Percentiles rank a stretch among this genome's conserved stretches.
These are phyloP conservation scores for Erodium moschatum DNA, from an alignment of 441 rosid species.

Conservation along the genomic window DNA sequence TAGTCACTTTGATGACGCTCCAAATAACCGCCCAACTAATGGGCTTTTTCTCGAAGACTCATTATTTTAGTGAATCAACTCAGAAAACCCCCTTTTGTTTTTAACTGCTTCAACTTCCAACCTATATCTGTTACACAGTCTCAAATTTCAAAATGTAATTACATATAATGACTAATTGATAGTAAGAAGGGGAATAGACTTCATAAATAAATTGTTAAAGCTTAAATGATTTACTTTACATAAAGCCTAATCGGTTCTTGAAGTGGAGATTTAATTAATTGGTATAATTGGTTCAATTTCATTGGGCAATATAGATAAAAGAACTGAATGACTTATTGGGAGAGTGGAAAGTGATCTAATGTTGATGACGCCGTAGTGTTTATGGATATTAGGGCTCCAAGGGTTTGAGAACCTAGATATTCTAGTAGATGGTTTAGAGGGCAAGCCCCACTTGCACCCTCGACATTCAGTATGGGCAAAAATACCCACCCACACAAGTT, in stretches of 20 bases:
- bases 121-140: background rate
- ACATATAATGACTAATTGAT: background rate
- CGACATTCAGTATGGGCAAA: too few species aligned
- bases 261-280: background rate
- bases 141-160: background rate
- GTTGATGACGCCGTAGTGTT: background rate
- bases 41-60: background rate
- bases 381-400: background rate
- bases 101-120: background rate
- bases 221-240: background rate
- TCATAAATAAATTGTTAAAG: background rate
- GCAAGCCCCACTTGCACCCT: background rate
- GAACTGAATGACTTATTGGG: background rate
- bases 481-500: too few species aligned
- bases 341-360: background rate
- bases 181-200: background rate
- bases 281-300: background rate
- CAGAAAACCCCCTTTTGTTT: too few species aligned
- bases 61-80: background rate
- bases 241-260: background rate
- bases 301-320: background rate
- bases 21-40: background rate
- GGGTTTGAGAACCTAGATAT: background rate
- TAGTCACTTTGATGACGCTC: background rate
- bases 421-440: background rate